These are phyloP conservation scores for Sanchytrium tribonematis DNA, from an alignment of 371 early-diverging fungal species.

Conservation along the genomic window DNA sequence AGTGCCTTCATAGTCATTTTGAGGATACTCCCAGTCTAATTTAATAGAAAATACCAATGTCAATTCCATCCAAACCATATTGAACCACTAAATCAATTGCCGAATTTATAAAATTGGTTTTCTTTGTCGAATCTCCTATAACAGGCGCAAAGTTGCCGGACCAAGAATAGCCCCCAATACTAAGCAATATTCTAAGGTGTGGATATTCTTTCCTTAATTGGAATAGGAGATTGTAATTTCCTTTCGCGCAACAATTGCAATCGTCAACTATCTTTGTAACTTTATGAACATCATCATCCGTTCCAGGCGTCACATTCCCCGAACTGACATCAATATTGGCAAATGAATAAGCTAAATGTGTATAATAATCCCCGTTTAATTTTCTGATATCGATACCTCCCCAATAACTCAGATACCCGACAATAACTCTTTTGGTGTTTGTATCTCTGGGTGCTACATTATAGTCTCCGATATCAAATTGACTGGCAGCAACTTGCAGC, in stretches of 20 bases:
- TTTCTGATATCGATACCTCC: background rate
- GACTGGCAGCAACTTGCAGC: no score
- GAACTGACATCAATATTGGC: background rate
- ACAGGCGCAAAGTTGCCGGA: conserved; percentile 30
- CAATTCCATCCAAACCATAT: conserved; percentile 13
- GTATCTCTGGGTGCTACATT: no score
- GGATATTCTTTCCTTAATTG: conserved; percentile 4
- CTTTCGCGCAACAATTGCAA: no score
- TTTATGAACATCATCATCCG: no score
- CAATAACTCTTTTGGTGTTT: background rate
- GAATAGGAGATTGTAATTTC: no score
- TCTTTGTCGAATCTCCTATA: conserved; percentile 13
- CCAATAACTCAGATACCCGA: background rate
- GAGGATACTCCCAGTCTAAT: conserved; percentile 59
- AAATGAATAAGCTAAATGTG: background rate
- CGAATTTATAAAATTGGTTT: conserved; percentile 16
- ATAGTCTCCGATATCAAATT: no score
- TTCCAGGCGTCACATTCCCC: background rate
- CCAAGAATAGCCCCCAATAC: conserved; percentile 53
- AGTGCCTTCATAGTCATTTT: conserved; percentile 4
- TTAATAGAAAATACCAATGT: no score
- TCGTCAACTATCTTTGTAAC: no score
- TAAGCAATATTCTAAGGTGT: conserved; percentile 26
- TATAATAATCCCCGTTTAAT: background rate
- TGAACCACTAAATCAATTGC: conserved; percentile 5